phyloP scores from a whole-genome alignment of 164 flowering plant genomes.

The Annona cherimola region DNA sequence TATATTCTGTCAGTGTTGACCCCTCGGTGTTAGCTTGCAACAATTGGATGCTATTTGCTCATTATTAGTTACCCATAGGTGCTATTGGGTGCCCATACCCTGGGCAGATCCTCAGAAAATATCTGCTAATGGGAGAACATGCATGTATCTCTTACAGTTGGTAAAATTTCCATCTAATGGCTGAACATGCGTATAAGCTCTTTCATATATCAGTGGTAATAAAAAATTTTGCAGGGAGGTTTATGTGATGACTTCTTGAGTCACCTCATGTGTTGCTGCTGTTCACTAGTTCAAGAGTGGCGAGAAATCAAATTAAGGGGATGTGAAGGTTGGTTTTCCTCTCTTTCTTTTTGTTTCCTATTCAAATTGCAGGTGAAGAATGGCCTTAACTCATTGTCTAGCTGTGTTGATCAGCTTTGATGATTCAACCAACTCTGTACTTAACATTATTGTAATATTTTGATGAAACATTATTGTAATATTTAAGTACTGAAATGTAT shows the following conservation, averaged over 20 bases:
- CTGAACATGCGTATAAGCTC: neutral
- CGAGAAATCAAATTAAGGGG: constrained; percentile 38
- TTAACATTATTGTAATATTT: too few relatives aligned
- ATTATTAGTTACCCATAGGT: too few relatives aligned
- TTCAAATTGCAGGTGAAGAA: neutral
- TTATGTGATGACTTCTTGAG: constrained; percentile 38
- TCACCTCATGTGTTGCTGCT: constrained; percentile 48
- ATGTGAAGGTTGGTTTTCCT: constrained; percentile 19
- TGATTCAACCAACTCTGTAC: neutral
- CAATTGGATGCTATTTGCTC: too few relatives aligned
- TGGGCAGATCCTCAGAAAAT: too few relatives aligned
- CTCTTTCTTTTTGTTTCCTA: neutral
- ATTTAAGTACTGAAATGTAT: too few relatives aligned
- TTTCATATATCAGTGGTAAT: neutral
- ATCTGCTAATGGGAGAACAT: too few relatives aligned
- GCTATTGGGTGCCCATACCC: too few relatives aligned
- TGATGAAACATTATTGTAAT: too few relatives aligned
- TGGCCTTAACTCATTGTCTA: too few relatives aligned
- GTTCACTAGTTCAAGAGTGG: constrained; percentile 51
- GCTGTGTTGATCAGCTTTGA: neutral
- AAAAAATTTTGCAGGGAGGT: constrained; percentile 34
- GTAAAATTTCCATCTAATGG: neutral
- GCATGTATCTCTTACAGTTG: too few relatives aligned
- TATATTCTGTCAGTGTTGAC: too few relatives aligned
- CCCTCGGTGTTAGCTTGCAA: too few relatives aligned